phyloP scores from a whole-genome alignment of 75 land plant species.

The Pinus albicaulis region DNA sequence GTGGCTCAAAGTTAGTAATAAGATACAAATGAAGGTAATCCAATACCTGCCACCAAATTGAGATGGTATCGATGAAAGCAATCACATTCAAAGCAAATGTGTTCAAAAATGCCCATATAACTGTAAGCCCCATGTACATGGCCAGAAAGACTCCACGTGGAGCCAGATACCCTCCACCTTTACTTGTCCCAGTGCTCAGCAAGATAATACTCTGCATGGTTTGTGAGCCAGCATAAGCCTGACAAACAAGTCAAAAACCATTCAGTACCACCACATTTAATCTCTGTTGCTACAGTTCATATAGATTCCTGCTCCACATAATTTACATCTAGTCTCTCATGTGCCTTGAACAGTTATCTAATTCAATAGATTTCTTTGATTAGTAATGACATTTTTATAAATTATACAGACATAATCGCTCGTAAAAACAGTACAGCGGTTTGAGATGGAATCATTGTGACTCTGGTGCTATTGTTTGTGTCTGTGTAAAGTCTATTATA shows the following conservation, averaged over 20 bases:
- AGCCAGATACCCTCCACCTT: conserved; percentile 82
- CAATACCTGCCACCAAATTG: conserved; percentile 91
- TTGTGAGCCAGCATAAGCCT: conserved; percentile 95
- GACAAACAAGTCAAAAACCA: not conserved
- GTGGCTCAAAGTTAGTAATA: not conserved
- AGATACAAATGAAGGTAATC: conserved; percentile 2
- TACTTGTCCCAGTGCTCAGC: conserved; percentile 78
- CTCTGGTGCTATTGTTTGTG: too few relatives aligned
- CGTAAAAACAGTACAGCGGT: too few relatives aligned
- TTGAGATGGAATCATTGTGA: too few relatives aligned
- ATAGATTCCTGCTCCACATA: not conserved
- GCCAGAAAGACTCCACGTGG: conserved; percentile 76
- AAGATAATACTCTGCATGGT: conserved; percentile 79
- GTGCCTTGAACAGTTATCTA: not conserved
- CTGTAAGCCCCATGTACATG: conserved; percentile 72
- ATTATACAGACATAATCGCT: too few relatives aligned
- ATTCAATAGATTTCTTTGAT: too few relatives aligned
- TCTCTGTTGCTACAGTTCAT: not conserved
- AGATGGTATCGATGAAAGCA: conserved; percentile 78
- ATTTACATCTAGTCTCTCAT: not conserved
- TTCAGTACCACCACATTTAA: not conserved
- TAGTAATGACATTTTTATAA: too few relatives aligned
- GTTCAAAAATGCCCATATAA: conserved; percentile 88
- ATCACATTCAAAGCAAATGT: conserved; percentile 89
- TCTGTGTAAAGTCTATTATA: too few relatives aligned